phyloP scores from a whole-genome alignment of 169 alveolate species.

The Eimeria acervulina region DNA sequence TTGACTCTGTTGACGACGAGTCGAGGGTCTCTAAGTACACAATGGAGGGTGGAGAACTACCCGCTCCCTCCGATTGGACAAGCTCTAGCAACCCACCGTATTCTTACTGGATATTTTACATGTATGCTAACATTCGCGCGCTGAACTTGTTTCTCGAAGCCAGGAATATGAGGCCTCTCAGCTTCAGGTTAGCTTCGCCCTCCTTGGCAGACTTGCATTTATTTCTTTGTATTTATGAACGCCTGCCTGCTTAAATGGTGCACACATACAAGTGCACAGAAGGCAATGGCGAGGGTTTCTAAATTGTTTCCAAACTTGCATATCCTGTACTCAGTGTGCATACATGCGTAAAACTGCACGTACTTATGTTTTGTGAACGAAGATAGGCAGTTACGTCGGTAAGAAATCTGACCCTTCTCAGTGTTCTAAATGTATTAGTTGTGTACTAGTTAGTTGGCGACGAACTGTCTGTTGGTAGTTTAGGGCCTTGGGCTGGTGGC shows the following conservation, averaged over 20 bases:
- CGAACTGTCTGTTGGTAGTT: background rate
- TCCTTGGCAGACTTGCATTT: background rate
- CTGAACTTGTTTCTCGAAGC: slow-evolving; percentile 92
- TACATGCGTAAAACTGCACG: background rate
- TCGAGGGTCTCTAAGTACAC: slow-evolving; percentile 87
- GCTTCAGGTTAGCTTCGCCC: slow-evolving; percentile 86
- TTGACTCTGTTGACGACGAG: slow-evolving; percentile 87
- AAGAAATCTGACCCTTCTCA: background rate
- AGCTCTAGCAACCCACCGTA: slow-evolving; percentile 94
- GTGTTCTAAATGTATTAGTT: background rate
- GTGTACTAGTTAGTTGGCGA: background rate
- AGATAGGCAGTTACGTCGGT: background rate
- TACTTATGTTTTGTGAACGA: background rate
- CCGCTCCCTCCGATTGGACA: slow-evolving; percentile 91
- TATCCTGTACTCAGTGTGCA: background rate
- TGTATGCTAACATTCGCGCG: slow-evolving; percentile 93
- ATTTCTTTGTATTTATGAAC: background rate
- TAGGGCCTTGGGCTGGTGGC: background rate
- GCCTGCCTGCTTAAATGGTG: background rate
- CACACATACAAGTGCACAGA: background rate
- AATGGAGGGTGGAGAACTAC: slow-evolving; percentile 91
- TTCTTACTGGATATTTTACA: slow-evolving; percentile 95
- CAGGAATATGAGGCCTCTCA: slow-evolving; percentile 91
- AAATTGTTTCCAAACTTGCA: background rate
- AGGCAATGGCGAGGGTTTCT: background rate